Percentiles rank a stretch among this genome's conserved stretches.
Conservation (phyloP, 495 filamentous ascomycete genomes). For the Wilcoxina mikolae region DNA sequence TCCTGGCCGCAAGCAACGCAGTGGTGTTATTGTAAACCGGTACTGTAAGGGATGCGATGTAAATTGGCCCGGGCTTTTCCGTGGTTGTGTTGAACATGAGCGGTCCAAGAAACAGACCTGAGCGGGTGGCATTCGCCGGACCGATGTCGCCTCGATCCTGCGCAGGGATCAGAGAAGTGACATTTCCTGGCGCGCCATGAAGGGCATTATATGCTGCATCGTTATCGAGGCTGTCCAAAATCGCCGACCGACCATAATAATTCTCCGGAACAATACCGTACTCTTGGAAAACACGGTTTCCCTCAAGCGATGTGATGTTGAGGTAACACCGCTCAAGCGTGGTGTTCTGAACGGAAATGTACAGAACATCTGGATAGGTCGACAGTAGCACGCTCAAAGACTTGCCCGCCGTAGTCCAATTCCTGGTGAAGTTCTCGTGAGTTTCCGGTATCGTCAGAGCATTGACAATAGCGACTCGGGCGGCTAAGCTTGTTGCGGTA, state of each 20-base stretch:
- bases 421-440: not conserved
- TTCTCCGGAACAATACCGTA: not conserved
- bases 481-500: conserved; percentile 1
- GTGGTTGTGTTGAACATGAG: conserved; percentile 33
- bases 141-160: conserved; percentile 30
- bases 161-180: conserved; percentile 27
- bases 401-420: conserved; percentile 1
- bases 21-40: conserved; percentile 50
- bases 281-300: conserved; percentile 1
- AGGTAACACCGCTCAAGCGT: conserved; percentile 3
- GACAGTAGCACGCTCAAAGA: conserved; percentile 5
- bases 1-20: conserved; percentile 17
- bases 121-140: conserved; percentile 15
- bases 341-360: conserved; percentile 6
- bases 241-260: conserved; percentile 15
- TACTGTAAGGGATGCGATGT: conserved; percentile 47
- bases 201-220: conserved; percentile 18
- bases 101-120: conserved; percentile 42
- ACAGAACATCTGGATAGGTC: conserved; percentile 6
- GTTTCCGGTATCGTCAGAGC: conserved; percentile 4
- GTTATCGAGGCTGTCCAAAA: conserved; percentile 30
- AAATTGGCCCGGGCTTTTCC: conserved; percentile 29
- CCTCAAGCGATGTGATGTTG: not conserved
- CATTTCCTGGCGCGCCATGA: conserved; percentile 32
- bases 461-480: conserved; percentile 4